Base-by-base conservation (phyloP, 1,284 basidiomycete species). In the Malassezia obtusa region DNA sequence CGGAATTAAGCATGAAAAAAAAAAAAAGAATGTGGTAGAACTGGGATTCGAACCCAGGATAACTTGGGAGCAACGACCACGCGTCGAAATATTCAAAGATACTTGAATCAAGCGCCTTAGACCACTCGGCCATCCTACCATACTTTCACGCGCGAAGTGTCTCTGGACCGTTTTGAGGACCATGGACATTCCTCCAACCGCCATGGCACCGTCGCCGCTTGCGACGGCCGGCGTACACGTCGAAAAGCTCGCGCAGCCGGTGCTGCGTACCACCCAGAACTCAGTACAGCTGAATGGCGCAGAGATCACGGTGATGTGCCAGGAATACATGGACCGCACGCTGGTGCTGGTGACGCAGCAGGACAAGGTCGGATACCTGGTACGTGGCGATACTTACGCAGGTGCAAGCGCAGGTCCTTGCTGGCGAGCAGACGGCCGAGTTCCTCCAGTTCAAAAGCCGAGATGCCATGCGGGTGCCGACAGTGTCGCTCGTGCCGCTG, bases 11-110 rank as follows among this genome's bases (percentile, higher is more conserved):
- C n/a, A n/a, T 35, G 32, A 28, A 24, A 48, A 47, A 50, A 45
- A 50, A 45, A 36, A 44, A 43, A 54, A 44, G 44, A 45, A 31
- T 45, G 25, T 56, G 53, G 53, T 56, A 56, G 53, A 56, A 56
- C 53, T 56, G 53, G 53, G 53, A 50, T 56, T 56, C 53, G 53
- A 56, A 56, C 53, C 53, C 53, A 56, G 53, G 53, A 56, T 50
- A 56, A 56, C 43, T 56, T 49, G 53, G 53, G 53, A 28, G 35
- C 52, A 33, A 25, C 33, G 41, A 41, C 19, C 12, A 2, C 15
- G 10, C 53, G 43, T 28, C 37, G 48, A 56, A 56, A 49, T 49
- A 55, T 49, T 50, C 47, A 49, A 47, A 31, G 15, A 50, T 45
- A 56, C 53, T 56, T 56, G 53, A 56, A 56, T 56, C 53, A 49